A percentile compares a stretch with the other conserved stretches of the same genome.
These are phyloP conservation scores for Solanum megistacrolobum DNA, from an alignment of 257 asterid species.

Conservation along the genomic window DNA sequence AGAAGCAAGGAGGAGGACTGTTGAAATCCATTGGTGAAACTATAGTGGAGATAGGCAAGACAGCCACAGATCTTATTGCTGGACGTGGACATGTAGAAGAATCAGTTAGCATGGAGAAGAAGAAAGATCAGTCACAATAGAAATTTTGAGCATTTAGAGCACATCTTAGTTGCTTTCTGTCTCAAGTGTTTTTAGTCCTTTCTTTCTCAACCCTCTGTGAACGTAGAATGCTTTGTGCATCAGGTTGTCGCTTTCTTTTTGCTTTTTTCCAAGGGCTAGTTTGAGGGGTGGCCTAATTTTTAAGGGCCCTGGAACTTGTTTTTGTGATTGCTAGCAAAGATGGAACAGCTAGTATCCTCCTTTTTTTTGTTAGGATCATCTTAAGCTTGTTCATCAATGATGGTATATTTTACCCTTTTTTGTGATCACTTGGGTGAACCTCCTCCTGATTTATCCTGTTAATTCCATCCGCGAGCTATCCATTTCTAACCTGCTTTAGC, in stretches of 20 bases:
- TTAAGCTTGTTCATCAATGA: neutral
- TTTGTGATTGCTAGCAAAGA: neutral
- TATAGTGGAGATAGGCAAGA: conserved; percentile 70
- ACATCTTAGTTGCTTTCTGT: neutral
- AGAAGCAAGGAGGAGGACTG: neutral
- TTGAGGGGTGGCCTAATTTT: neutral
- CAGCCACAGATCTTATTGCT: conserved; percentile 45
- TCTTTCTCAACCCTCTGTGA: neutral
- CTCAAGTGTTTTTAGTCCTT: neutral
- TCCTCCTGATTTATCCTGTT: neutral
- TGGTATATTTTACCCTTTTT: neutral
- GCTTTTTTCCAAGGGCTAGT: neutral
- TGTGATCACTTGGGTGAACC: neutral
- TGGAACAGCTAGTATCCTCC: neutral
- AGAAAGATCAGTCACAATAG: neutral
- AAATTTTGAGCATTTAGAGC: neutral
- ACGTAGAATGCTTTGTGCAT: neutral
- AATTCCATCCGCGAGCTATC: neutral
- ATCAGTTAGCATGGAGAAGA: neutral
- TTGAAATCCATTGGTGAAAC: conserved; percentile 79
- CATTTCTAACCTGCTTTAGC: neutral
- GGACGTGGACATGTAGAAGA: conserved; percentile 21
- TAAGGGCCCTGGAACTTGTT: neutral
- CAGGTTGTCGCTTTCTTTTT: neutral
- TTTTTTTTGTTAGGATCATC: neutral